Base-by-base conservation (phyloP, 1,139 yeast species). In the Hemisphaericaspora xylofermentans region DNA sequence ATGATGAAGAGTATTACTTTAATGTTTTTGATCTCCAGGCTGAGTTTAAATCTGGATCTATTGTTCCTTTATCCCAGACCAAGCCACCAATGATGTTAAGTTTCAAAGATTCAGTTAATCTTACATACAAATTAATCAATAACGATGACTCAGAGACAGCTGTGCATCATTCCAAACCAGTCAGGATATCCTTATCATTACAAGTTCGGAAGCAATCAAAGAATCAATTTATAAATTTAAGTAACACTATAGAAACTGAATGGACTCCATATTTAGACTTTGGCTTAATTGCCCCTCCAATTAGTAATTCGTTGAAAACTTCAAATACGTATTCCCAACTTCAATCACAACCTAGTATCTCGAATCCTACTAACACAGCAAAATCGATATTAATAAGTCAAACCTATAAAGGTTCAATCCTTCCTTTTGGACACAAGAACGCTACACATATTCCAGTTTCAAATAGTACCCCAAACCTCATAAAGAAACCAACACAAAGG, bases 241-340 rank as follows among this genome's bases (percentile, higher is more conserved):
- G 71, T 41, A 59, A 57, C 43, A 44, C 53, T 6, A 71, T 83
- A n/a, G 58, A 64, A 10, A 82, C 88, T 0, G 66, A 66, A 38
- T 81, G 89, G 83, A 64, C 76, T 3, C 85, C 91, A 1, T 67
- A 67, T 36, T 64, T 83, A 28, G 88, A 82, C 48, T 80, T 82
- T 50, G 75, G 72, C 41, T 60, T 69, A 4, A 56, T 66, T 34
- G 76, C 79, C 1, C 71, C 78, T 1, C 74, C 78, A 3, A 70
- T 71, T 19, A 70, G 66, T 43, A 67, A 63, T 46, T 62, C 72
- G 3, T 55, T 69, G 33, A 68, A 67, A 43, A 52, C 64, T 1
- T 44, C 60, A 2, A 49, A 51, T 27, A 54, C 49, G 34, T 48
- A 53, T 37, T 52, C 64, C 2, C 64, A 57, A 19, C 27, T 51